Percentiles rank a stretch among this genome's conserved stretches.
Conservation (phyloP, 2,329 filamentous ascomycete genomes). For the Epichloe gansuensis region DNA sequence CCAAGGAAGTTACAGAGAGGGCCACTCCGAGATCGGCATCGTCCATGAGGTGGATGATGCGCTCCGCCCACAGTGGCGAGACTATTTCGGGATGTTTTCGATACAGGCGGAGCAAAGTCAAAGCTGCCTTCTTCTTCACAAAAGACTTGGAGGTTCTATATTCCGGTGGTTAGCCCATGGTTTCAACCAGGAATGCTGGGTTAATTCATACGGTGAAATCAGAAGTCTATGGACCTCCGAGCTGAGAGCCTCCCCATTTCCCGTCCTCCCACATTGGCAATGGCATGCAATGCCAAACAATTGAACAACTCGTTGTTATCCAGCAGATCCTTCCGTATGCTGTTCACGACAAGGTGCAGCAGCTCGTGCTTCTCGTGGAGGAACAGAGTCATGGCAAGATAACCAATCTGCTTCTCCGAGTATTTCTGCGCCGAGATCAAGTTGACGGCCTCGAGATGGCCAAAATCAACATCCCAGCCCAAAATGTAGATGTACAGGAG, state of each 20-base stretch:
- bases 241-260: slow-evolving; percentile 96
- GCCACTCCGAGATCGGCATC: slow-evolving; percentile 89
- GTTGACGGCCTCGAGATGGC: slow-evolving; percentile 95
- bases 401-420: slow-evolving; percentile 98
- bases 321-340: slow-evolving; percentile 88
- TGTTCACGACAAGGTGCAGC: slow-evolving; percentile 92
- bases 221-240: slow-evolving; percentile 84
- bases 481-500: slow-evolving; percentile 98
- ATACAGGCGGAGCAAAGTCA: slow-evolving; percentile 86
- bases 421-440: slow-evolving; percentile 95
- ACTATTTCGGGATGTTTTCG: slow-evolving; percentile 90
- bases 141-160: slow-evolving; percentile 71
- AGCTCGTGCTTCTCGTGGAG: slow-evolving; percentile 95
- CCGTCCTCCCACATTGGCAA: slow-evolving; percentile 90
- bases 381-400: slow-evolving; percentile 93
- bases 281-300: slow-evolving; percentile 89
- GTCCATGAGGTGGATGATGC: slow-evolving; percentile 98
- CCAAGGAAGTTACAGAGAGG: slow-evolving; percentile 85
- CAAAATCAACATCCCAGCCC: slow-evolving; percentile 98
- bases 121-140: slow-evolving; percentile 96
- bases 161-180: not conserved
- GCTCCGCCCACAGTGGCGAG: slow-evolving; percentile 92
- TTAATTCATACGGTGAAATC: slow-evolving; percentile 70
- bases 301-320: slow-evolving; percentile 97
- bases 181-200: not conserved